A percentile compares a stretch with the other conserved stretches of the same genome.
phyloP scores from a whole-genome alignment of 345 rosid species.

The Gossypium turneri region DNA sequence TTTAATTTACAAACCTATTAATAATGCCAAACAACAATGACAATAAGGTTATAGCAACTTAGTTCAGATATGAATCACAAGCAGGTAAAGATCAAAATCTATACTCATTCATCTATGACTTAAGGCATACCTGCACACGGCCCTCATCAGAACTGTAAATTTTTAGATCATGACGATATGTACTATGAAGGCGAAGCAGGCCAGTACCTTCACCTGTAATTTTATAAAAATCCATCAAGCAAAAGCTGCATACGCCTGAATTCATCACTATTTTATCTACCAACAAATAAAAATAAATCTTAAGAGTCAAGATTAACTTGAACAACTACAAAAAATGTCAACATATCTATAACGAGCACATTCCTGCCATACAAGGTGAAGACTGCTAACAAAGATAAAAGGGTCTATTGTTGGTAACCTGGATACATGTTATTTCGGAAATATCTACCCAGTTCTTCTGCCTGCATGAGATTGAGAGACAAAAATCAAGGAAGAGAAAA shows the following conservation, averaged over 20 bases:
- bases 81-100: conserved; percentile 6
- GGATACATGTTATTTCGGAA: conserved; percentile 99
- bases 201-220: conserved; percentile 97
- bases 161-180: conserved; percentile 97
- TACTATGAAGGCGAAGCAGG: conserved; percentile 94
- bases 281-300: conserved; percentile 1
- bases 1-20: conserved; percentile 6
- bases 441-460: conserved; percentile 98
- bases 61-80: conserved; percentile 6
- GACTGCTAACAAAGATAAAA: conserved; percentile 14
- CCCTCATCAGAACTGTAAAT: conserved; percentile 99
- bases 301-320: not conserved
- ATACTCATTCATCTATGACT: not conserved
- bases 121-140: conserved; percentile 80
- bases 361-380: conserved; percentile 4
- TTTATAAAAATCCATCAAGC: conserved; percentile 7
- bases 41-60: not conserved
- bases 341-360: not conserved
- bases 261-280: not conserved
- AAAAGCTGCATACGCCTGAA: not conserved
- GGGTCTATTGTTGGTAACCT: conserved; percentile 44
- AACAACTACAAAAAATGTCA: not conserved
- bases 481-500: not conserved
- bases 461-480: conserved; percentile 43
- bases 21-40: conserved; percentile 2